These are phyloP conservation scores for Sarocladiaceae sp. DNA, from an alignment of 2,329 filamentous ascomycete genomes.

Conservation along the genomic window DNA sequence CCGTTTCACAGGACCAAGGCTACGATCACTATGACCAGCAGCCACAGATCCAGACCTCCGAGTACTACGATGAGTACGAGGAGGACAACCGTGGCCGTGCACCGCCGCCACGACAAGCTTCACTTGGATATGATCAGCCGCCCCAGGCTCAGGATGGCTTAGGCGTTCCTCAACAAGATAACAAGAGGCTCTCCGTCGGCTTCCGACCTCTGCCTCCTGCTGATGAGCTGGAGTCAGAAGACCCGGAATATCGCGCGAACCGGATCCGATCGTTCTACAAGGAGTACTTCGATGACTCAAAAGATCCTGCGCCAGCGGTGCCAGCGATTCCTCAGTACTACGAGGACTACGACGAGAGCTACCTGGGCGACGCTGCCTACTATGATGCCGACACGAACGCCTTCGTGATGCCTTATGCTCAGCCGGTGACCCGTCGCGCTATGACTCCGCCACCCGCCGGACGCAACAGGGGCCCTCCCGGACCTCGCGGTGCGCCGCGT, in stretches of 20 bases:
- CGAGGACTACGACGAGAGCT: slow-evolving; percentile 69
- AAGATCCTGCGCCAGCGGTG: slow-evolving; percentile 38
- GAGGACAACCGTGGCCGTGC: slow-evolving; percentile 29
- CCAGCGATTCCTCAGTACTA: slow-evolving; percentile 49
- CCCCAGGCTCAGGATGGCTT: slow-evolving; percentile 29
- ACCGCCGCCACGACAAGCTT: slow-evolving; percentile 19
- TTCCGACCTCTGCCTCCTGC: slow-evolving; percentile 84
- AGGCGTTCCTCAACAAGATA: slow-evolving; percentile 48
- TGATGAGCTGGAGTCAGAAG: slow-evolving; percentile 71
- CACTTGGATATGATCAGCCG: slow-evolving; percentile 13
- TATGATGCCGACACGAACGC: slow-evolving; percentile 62
- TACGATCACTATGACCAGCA: slow-evolving; percentile 17
- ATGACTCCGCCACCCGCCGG: slow-evolving; percentile 85
- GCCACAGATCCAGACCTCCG: slow-evolving; percentile 23
- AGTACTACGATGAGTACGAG: slow-evolving; percentile 27
- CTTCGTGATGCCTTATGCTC: slow-evolving; percentile 76
- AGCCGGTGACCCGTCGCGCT: slow-evolving; percentile 79
- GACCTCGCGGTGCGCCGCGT: slow-evolving; percentile 19
- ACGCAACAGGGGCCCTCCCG: slow-evolving; percentile 34
- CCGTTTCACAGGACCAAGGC: slow-evolving; percentile 15
- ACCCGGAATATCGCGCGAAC: slow-evolving; percentile 90
- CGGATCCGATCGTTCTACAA: slow-evolving; percentile 98
- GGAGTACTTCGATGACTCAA: slow-evolving; percentile 93
- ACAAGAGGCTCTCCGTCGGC: slow-evolving; percentile 58
- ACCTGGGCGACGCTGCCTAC: slow-evolving; percentile 55